Conservation (phyloP, 495 filamentous ascomycete species). For the Penicillium herquei region DNA sequence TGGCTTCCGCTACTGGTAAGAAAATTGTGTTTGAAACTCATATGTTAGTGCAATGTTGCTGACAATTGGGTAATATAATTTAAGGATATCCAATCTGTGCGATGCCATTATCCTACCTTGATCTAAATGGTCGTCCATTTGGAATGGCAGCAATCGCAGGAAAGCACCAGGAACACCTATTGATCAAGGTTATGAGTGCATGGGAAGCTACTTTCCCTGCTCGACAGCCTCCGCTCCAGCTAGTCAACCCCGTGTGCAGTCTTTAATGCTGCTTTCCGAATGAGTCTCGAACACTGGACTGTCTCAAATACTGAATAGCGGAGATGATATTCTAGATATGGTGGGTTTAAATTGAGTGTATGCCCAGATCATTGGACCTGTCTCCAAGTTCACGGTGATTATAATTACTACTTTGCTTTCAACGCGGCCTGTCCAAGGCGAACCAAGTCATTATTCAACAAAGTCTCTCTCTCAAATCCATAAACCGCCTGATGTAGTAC, state of each 20-base stretch:
- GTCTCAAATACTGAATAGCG: too few relatives aligned
- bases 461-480: conserved; percentile 47
- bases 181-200: conserved; percentile 28
- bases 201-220: conserved; percentile 25
- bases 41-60: background rate
- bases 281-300: too few relatives aligned
- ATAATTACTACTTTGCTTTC: background rate
- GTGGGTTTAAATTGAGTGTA: too few relatives aligned
- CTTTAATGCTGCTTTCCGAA: too few relatives aligned
- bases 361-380: too few relatives aligned
- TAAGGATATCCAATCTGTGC: conserved; percentile 22
- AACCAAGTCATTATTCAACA: conserved; percentile 45
- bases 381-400: background rate
- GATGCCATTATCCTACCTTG: conserved; percentile 23
- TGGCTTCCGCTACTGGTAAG: conserved; percentile 13
- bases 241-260: background rate
- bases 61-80: background rate
- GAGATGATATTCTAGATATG: too few relatives aligned
- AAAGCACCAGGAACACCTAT: conserved; percentile 15
- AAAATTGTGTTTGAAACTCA: background rate
- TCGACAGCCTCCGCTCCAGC: conserved; percentile 10
- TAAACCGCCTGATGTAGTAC: conserved; percentile 42
- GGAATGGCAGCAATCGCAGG: conserved; percentile 17
- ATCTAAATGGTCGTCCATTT: conserved; percentile 28
- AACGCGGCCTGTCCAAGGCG: conserved; percentile 29